Base-by-base conservation (phyloP, 2,329 filamentous ascomycete genomes). In the Diaporthe sp. region DNA sequence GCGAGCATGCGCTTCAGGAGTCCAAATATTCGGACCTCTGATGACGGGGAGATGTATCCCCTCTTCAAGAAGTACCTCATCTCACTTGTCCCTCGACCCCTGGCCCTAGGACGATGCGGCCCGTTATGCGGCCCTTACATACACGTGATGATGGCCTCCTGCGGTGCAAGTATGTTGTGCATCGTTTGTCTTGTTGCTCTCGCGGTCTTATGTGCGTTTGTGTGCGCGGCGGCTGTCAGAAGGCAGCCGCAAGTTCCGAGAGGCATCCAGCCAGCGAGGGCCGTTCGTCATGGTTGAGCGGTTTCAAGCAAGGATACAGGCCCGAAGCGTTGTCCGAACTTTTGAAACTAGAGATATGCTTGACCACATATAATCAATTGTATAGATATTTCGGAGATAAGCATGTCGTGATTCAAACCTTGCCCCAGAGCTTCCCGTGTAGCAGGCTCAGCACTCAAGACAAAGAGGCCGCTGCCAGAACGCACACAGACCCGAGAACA, bases 111-210 rank as follows among this genome's bases (percentile, higher is more conserved):
- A 40, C 35, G 28, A 17, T 40, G 57, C 75, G 78, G 78, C 79
- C 79, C 72, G 60, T 78, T 77, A 77, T 80, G 79, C 80, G 78
- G 77, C 80, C 80, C 66, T 58, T 12, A n/a, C n/a, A n/a, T 60
- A 77, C 80, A 81, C 80, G 79, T 81, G 80, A 80, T 74, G 52
- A 2, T 5, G 19, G n/a, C 30, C 45, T 76, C 64, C 76, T 81
- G 80, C 80, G 77, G 78, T 78, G 80, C 78, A 80, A 75, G 76
- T 80, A 81, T 81, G 80, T 81, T 76, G 76, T 80, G 80, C 80
- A 81, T 78, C 74, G 76, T 81, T 82, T 35, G n/a, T 50, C 7
- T n/a, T 4, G 19, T 50, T 50, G 42, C 8, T 67, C 30, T 67
- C 35, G 35, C n/a, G 35, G n/a, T 17, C n/a, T 12, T 22, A 9